Base-by-base conservation (phyloP, 768 basidiomycete species). In the Leccinum ochraceum region DNA sequence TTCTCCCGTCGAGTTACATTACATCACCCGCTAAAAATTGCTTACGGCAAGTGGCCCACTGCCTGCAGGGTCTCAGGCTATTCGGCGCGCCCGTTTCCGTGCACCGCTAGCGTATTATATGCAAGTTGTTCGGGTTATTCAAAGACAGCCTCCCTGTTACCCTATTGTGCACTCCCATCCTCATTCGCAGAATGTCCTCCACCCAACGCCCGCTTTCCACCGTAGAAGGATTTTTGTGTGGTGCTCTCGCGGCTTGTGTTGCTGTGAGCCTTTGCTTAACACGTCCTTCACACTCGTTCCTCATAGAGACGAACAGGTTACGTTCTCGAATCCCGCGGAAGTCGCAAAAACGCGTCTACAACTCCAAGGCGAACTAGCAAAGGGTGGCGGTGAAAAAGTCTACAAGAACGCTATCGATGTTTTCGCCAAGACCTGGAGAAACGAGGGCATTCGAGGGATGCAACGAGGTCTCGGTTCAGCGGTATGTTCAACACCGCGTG, bases 361-460 rank as follows among this genome's bases (percentile, higher is more conserved):
- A 73, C 83, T 99, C 26, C 95, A 98, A 71, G 97, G 96, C 26
- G 97, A 98, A 74, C 84, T 99, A 11, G 86, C 90, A 36, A 94
- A 89, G 69, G 81, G 76, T 7, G 86, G 88, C 9, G 81, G 80
- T 16, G 63, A 74, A 64, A 91, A 86, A 70, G 92, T 98, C 3
- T 99, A 99, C 79, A 91, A 84, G 61, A 92, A 88, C 71, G 90
- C 89, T n/a, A 61, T 94, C 46, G 95, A 98, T 69, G 94, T 92
- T 14, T 76, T 96, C 34, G 77, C 77, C 37, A 97, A 96, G 77
- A 96, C 95, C 6, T 95, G 87, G 85, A 83, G 74, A 71, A 86
- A 95, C 70, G 95, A 98, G 76, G 95, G 95, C 14, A 77, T 96
- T 36, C 81, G 87, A 36, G 95, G 97, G n/a, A 73, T 97, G 49